Evolutionary conservation across 768 basidiomycete genomes (phyloP).

Genomic region (Tephrocybe rancida): DNA sequence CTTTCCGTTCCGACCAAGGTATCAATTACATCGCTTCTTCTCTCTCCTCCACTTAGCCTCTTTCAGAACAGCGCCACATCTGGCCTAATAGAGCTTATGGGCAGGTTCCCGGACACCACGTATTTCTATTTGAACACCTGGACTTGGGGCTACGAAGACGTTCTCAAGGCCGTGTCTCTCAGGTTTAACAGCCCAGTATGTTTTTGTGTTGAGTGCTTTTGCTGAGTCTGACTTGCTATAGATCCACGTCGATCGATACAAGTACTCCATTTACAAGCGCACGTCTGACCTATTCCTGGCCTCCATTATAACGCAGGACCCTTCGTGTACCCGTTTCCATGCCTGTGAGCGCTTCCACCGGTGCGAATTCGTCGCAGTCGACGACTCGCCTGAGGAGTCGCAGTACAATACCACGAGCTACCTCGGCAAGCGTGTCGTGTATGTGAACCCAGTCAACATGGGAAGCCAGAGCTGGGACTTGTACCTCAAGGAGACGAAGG

Average conservation of each 20-base stretch:
- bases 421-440: slow-evolving; percentile 66
- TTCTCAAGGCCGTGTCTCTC: slow-evolving; percentile 74
- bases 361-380: slow-evolving; percentile 62
- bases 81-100: slow-evolving; percentile 72
- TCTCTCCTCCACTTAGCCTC: background rate
- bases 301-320: slow-evolving; percentile 61
- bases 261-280: slow-evolving; percentile 64
- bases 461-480: slow-evolving; percentile 51
- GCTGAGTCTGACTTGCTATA: slow-evolving; percentile 24
- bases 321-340: slow-evolving; percentile 77
- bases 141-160: slow-evolving; percentile 97
- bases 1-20: slow-evolving; percentile 65
- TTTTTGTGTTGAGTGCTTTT: background rate
- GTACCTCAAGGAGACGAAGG: slow-evolving; percentile 43
- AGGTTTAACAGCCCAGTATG: slow-evolving; percentile 66
- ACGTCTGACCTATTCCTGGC: slow-evolving; percentile 63
- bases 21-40: background rate
- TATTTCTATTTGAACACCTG: slow-evolving; percentile 91
- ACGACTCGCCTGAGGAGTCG: slow-evolving; percentile 27
- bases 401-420: slow-evolving; percentile 38
- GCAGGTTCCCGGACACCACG: slow-evolving; percentile 60
- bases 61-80: slow-evolving; percentile 63
- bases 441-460: slow-evolving; percentile 84
- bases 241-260: slow-evolving; percentile 94
- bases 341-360: slow-evolving; percentile 87